Percentiles rank a stretch among this genome's conserved stretches.
Evolutionary conservation across 106 monocot genomes (phyloP).

Genomic region (Hemerocallis citrina): DNA sequence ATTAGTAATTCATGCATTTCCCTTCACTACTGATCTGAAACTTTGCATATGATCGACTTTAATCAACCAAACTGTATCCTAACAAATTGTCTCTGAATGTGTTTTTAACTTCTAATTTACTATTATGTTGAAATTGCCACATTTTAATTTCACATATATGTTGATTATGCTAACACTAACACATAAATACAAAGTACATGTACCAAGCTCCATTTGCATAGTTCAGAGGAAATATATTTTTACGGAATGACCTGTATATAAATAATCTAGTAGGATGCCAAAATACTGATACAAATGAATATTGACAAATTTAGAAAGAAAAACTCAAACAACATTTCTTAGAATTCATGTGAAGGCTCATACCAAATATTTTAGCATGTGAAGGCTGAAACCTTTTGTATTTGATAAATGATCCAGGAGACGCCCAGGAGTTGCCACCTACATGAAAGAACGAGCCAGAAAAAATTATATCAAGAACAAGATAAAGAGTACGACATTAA

Average conservation of each 20-base stretch:
- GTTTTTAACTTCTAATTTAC: no score
- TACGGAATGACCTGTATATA: background rate
- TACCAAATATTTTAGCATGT: slow-evolving; percentile 86
- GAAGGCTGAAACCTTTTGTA: slow-evolving; percentile 94
- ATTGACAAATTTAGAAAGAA: background rate
- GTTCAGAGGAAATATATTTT: background rate
- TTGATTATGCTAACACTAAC: background rate
- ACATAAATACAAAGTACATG: background rate
- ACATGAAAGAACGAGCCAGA: slow-evolving; percentile 1
- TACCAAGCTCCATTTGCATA: background rate
- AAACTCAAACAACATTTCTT: background rate
- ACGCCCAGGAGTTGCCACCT: slow-evolving; percentile 97
- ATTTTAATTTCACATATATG: background rate
- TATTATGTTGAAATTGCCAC: background rate
- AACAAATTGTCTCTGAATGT: no score
- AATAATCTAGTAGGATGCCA: background rate
- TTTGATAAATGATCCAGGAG: slow-evolving; percentile 92
- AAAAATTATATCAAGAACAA: background rate
- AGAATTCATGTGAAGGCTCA: slow-evolving; percentile 4
- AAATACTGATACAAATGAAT: background rate
- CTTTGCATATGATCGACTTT: background rate
- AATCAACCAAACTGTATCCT: background rate
- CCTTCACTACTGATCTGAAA: background rate
- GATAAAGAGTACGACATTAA: background rate
- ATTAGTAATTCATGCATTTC: background rate